A percentile compares a stretch with the other conserved stretches of the same genome.
Evolutionary conservation across 768 basidiomycete genomes (phyloP).

Genomic region (Suillus decipiens): DNA sequence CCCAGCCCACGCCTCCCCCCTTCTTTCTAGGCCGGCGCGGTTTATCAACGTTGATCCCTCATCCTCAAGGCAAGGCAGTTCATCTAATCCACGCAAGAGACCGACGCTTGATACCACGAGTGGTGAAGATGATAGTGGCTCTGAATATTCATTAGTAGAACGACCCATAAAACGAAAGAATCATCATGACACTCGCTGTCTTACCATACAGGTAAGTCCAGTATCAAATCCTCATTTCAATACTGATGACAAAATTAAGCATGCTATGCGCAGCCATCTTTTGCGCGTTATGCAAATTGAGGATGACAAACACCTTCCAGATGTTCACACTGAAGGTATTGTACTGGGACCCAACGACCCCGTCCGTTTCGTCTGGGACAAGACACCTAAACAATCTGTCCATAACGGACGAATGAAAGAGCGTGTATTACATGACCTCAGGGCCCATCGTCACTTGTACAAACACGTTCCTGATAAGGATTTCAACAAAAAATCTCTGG

Average conservation of each 20-base stretch:
- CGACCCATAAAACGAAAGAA: constrained; percentile 48
- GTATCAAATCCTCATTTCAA: background rate
- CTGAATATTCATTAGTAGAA: constrained; percentile 33
- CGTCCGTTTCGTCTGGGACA: constrained; percentile 79
- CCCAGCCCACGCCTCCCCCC: constrained; percentile 16
- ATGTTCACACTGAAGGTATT: constrained; percentile 58
- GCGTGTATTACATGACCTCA: constrained; percentile 61
- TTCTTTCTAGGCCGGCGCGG: constrained; percentile 18
- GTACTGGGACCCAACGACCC: constrained; percentile 48
- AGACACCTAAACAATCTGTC: constrained; percentile 71
- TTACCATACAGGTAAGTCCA: constrained; percentile 63
- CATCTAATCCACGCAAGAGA: constrained; percentile 28
- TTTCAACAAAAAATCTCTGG: constrained; percentile 61
- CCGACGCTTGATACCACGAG: constrained; percentile 35
- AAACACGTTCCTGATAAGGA: constrained; percentile 66
- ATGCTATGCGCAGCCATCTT: constrained; percentile 72
- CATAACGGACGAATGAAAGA: constrained; percentile 75
- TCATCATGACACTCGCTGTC: constrained; percentile 63
- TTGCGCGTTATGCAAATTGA: constrained; percentile 57
- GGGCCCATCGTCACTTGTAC: constrained; percentile 55
- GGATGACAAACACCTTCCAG: constrained; percentile 59
- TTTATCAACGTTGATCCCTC: constrained; percentile 23
- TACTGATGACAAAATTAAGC: constrained; percentile 38
- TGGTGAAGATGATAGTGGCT: constrained; percentile 40
- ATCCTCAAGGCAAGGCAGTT: constrained; percentile 12